These are phyloP conservation scores for Rhododendron vialii DNA, from an alignment of 148 eudicot species.

Conservation along the genomic window DNA sequence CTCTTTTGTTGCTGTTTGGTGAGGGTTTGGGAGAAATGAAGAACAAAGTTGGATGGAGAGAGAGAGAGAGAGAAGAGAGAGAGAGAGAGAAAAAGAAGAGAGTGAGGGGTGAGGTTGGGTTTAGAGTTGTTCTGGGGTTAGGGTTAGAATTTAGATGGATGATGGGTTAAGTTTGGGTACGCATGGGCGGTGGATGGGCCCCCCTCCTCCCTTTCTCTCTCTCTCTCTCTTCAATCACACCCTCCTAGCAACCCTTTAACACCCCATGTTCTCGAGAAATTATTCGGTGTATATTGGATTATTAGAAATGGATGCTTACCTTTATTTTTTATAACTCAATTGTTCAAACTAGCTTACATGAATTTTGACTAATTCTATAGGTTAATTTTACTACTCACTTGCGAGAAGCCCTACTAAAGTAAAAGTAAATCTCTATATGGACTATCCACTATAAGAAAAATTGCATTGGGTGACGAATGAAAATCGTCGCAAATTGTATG, in stretches of 20 bases:
- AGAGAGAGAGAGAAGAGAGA: constrained; percentile 19
- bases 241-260: background rate
- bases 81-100: constrained; percentile 12
- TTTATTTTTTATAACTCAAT: background rate
- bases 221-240: background rate
- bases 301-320: background rate
- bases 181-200: constrained; percentile 35
- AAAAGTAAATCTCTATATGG: no score
- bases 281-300: background rate
- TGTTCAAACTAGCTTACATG: background rate
- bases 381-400: no score
- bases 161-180: constrained; percentile 15
- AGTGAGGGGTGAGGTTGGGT: background rate
- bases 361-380: background rate
- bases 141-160: constrained; percentile 23
- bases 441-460: no score
- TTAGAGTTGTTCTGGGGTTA: constrained; percentile 27
- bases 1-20: constrained; percentile 12
- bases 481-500: no score
- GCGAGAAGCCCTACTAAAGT: no score
- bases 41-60: background rate
- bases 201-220: constrained; percentile 1
- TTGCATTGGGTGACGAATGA: no score
- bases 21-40: constrained; percentile 14
- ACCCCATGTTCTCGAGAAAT: constrained; percentile 4